Evolutionary conservation across 2,329 filamentous ascomycete genomes (phyloP).

Genomic region (Talaromyces albobiverticillius): DNA sequence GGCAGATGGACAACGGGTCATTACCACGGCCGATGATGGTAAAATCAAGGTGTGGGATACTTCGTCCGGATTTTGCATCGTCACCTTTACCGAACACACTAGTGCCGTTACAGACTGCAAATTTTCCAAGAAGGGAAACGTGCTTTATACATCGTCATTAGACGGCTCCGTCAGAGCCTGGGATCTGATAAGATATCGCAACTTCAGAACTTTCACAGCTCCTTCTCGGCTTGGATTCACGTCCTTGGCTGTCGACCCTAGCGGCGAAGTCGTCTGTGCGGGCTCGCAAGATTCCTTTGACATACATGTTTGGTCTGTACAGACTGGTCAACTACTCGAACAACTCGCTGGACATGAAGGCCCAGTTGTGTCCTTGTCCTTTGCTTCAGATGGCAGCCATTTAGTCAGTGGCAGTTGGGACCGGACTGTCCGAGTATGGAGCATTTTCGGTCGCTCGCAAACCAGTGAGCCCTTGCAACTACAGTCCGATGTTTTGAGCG

Average conservation of each 20-base stretch:
- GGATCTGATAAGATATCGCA: conserved; percentile 93
- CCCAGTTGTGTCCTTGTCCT: conserved; percentile 82
- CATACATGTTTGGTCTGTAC: conserved; percentile 97
- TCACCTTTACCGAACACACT: conserved; percentile 96
- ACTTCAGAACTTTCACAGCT: conserved; percentile 96
- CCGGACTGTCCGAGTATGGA: conserved; percentile 92
- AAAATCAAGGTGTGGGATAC: conserved; percentile 99
- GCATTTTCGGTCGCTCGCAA: conserved; percentile 88
- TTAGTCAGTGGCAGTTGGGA: conserved; percentile 96
- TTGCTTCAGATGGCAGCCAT: conserved; percentile 79
- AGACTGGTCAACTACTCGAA: conserved; percentile 92
- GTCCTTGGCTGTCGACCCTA: conserved; percentile 92
- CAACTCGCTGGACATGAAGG: conserved; percentile 90
- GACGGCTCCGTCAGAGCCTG: conserved; percentile 94
- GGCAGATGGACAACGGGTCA: conserved; percentile 86
- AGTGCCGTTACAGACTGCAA: conserved; percentile 90
- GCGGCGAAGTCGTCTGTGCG: conserved; percentile 92
- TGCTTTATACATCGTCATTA: conserved; percentile 90
- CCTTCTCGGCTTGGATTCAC: conserved; percentile 89
- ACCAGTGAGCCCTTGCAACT: conserved; percentile 92
- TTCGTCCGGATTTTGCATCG: conserved; percentile 93
- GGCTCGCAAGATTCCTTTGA: conserved; percentile 95
- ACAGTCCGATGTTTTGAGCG: conserved; percentile 82
- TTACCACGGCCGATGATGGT: conserved; percentile 92
- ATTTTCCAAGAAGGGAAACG: conserved; percentile 91